These are phyloP conservation scores for Amanita pallidorosea DNA, from an alignment of 768 basidiomycete genomes.

Conservation along the genomic window DNA sequence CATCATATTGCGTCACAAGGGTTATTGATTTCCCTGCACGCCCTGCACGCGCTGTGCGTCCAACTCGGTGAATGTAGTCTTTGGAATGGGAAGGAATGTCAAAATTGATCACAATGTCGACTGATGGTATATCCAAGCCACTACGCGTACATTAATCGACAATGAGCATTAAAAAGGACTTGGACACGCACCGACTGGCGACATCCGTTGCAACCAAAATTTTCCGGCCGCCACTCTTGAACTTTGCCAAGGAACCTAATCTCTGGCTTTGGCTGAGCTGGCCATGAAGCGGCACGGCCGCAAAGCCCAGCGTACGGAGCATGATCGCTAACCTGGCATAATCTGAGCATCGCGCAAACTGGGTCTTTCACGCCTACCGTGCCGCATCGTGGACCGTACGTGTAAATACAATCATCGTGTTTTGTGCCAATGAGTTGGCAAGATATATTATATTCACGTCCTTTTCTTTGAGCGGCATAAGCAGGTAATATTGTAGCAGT, in stretches of 20 bases:
- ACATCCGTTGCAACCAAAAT: constrained; percentile 95
- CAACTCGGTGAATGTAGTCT: constrained; percentile 98
- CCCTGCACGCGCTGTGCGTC: constrained; percentile 96
- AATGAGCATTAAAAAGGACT: not conserved
- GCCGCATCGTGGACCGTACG: constrained; percentile 92
- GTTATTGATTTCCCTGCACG: constrained; percentile 94
- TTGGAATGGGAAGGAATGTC: constrained; percentile 97
- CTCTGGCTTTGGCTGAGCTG: constrained; percentile 91
- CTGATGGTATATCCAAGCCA: constrained; percentile 91
- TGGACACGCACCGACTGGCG: constrained; percentile 64
- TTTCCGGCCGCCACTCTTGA: constrained; percentile 87
- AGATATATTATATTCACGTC: constrained; percentile 87
- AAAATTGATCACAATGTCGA: constrained; percentile 96
- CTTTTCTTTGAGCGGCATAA: constrained; percentile 86
- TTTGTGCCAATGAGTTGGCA: constrained; percentile 80
- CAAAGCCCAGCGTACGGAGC: constrained; percentile 82
- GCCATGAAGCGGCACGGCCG: constrained; percentile 92
- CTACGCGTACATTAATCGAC: constrained; percentile 22
- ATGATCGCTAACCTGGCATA: constrained; percentile 71
- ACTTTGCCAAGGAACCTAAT: constrained; percentile 87
- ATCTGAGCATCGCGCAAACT: not conserved
- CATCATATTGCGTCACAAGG: constrained; percentile 97
- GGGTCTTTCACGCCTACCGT: constrained; percentile 30
- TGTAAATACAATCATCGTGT: constrained; percentile 94
- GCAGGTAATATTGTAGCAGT: constrained; percentile 89